phyloP scores from a whole-genome alignment of 2,329 filamentous ascomycete genomes.

The Pseudonectria foliicola region DNA sequence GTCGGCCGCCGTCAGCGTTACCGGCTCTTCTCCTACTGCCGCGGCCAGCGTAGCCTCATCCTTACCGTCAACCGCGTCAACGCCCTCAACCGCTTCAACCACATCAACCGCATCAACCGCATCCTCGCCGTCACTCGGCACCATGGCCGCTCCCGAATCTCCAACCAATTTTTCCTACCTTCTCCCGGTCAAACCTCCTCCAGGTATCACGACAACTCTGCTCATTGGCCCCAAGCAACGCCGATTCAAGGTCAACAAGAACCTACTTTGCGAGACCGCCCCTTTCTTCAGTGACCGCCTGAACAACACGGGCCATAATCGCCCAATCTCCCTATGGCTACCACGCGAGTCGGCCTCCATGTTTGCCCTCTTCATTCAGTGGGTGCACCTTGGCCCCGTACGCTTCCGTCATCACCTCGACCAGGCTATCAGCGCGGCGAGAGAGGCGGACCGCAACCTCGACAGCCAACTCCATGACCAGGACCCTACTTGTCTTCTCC shows the following conservation, averaged over 20 bases:
- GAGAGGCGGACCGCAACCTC: constrained; percentile 15
- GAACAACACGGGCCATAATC: constrained; percentile 24
- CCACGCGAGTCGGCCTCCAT: constrained; percentile 43
- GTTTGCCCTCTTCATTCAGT: constrained; percentile 47
- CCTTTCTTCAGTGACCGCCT: constrained; percentile 42
- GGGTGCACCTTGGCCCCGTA: constrained; percentile 38
- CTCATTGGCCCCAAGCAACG: constrained; percentile 36
- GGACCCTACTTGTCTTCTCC: constrained; percentile 26
- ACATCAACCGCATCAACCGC: too few relatives aligned
- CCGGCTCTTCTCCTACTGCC: too few relatives aligned
- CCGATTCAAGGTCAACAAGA: constrained; percentile 36
- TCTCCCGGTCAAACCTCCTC: constrained; percentile 2
- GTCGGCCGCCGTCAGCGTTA: too few relatives aligned
- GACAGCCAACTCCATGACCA: too few relatives aligned
- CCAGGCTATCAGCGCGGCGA: constrained; percentile 27
- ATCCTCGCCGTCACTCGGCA: too few relatives aligned
- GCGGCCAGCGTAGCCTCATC: too few relatives aligned
- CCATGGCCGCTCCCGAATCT: too few relatives aligned
- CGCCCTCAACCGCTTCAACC: too few relatives aligned
- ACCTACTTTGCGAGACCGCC: constrained; percentile 39
- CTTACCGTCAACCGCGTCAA: too few relatives aligned
- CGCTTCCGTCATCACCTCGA: constrained; percentile 38
- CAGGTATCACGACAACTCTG: constrained; percentile 27
- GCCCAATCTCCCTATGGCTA: constrained; percentile 31
- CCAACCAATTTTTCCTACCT: too few relatives aligned